Evolutionary conservation across 139 green algal species (phyloP).

Genomic region (Chlamydomonas sp.): DNA sequence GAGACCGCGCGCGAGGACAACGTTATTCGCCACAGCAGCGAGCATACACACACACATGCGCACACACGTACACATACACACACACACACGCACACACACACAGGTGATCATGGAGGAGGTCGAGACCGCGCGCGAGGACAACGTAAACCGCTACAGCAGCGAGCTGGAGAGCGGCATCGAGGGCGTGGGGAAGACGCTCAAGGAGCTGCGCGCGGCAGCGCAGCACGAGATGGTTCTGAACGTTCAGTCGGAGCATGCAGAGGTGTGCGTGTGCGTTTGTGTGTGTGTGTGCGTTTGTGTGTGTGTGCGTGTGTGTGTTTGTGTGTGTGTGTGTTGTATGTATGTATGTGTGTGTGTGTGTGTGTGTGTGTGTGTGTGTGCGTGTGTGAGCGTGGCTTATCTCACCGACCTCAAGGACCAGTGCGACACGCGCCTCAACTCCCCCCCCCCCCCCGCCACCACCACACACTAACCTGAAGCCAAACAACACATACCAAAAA

Average conservation of each 20-base stretch:
- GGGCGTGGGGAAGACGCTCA: slow-evolving; percentile 10
- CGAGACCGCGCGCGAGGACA: slow-evolving; percentile 54
- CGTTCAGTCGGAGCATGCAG: slow-evolving; percentile 38
- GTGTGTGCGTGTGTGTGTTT: too few relatives aligned
- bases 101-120: slow-evolving; percentile 65
- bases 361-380: too few relatives aligned
- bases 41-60: too few relatives aligned
- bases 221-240: slow-evolving; percentile 69
- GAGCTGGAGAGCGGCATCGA: slow-evolving; percentile 43
- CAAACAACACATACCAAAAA: too few relatives aligned
- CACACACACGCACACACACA: too few relatives aligned
- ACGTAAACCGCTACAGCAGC: slow-evolving; percentile 52
- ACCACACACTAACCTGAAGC: background rate
- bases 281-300: too few relatives aligned
- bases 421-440: slow-evolving; percentile 28
- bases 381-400: too few relatives aligned
- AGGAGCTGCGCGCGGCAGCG: slow-evolving; percentile 48
- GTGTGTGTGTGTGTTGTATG: too few relatives aligned
- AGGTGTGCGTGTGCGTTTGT: slow-evolving; percentile 30
- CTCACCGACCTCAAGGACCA: slow-evolving; percentile 37
- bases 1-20: slow-evolving; percentile 53
- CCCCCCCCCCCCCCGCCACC: too few relatives aligned
- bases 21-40: too few relatives aligned
- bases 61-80: too few relatives aligned
- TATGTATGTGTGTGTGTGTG: too few relatives aligned